These are phyloP conservation scores for Wickerhamiella pararugosa DNA, from an alignment of 1,139 yeast genomes.

Conservation along the genomic window DNA sequence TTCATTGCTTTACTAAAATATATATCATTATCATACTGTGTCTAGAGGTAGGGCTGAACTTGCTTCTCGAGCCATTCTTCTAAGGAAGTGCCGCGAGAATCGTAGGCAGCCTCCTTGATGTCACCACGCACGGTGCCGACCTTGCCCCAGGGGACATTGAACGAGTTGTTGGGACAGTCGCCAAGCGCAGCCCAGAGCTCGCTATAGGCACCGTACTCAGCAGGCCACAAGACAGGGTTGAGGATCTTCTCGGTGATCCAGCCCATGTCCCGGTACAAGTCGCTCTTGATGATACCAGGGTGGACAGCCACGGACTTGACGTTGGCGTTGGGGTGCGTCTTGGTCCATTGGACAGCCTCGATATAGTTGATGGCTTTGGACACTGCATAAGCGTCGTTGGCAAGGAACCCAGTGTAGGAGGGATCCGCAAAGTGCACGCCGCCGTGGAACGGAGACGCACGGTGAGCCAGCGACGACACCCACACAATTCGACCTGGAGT, in stretches of 20 bases:
- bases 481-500: conserved; percentile 4
- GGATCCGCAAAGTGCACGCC: conserved; percentile 1
- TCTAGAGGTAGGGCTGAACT: not conserved
- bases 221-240: conserved; percentile 17
- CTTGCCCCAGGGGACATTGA: conserved; percentile 27
- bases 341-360: conserved; percentile 32
- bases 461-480: conserved; percentile 2
- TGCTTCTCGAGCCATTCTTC: not conserved
- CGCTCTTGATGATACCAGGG: conserved; percentile 35
- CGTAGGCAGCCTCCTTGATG: conserved; percentile 19
- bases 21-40: no score
- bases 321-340: conserved; percentile 23
- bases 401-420: not conserved
- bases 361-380: conserved; percentile 34
- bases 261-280: conserved; percentile 25
- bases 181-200: conserved; percentile 31
- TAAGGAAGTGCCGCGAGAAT: conserved; percentile 4
- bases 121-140: conserved; percentile 22
- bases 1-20: no score
- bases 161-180: conserved; percentile 17
- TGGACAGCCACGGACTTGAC: conserved; percentile 31
- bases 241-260: conserved; percentile 7
- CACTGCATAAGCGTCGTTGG: conserved; percentile 28
- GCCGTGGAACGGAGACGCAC: conserved; percentile 1
- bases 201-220: conserved; percentile 30